Conservation (phyloP, 2,329 filamentous ascomycete genomes). For the Bipolaris bicolor region DNA sequence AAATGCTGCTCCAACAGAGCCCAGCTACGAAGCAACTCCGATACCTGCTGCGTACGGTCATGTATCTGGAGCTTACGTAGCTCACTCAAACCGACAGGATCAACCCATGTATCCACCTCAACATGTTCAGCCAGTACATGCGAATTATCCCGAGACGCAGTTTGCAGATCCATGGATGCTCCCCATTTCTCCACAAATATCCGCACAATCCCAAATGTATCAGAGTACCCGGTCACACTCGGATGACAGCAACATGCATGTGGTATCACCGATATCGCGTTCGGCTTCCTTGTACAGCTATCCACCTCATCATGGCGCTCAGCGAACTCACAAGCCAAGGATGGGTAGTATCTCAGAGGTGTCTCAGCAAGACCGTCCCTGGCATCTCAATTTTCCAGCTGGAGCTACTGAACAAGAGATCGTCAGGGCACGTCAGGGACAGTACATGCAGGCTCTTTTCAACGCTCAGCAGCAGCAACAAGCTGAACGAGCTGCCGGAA, state of each 20-base stretch:
- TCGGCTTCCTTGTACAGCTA: slow-evolving; percentile 25
- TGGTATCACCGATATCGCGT: slow-evolving; percentile 41
- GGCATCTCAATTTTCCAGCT: slow-evolving; percentile 44
- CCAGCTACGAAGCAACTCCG: slow-evolving; percentile 44
- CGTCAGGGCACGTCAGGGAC: slow-evolving; percentile 44
- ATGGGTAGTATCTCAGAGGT: slow-evolving; percentile 48
- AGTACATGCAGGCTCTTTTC: slow-evolving; percentile 45
- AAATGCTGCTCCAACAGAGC: slow-evolving; percentile 29
- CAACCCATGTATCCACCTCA: slow-evolving; percentile 23
- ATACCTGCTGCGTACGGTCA: slow-evolving; percentile 46
- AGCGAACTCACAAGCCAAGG: slow-evolving; percentile 33
- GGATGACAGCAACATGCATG: slow-evolving; percentile 35
- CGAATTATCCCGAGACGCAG: slow-evolving; percentile 26
- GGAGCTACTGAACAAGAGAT: slow-evolving; percentile 47
- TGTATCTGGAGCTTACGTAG: slow-evolving; percentile 40
- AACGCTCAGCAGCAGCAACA: slow-evolving; percentile 42
- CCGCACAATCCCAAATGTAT: slow-evolving; percentile 35
- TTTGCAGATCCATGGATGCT: slow-evolving; percentile 41
- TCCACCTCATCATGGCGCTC: slow-evolving; percentile 20
- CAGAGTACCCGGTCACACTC: slow-evolving; percentile 35
- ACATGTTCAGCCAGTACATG: slow-evolving; percentile 11
- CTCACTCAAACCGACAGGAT: slow-evolving; percentile 26
- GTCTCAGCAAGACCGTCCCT: slow-evolving; percentile 36
- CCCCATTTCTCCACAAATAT: slow-evolving; percentile 42
- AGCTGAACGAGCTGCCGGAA: slow-evolving; percentile 38